Evolutionary conservation across 2,329 filamentous ascomycete genomes (phyloP).

Genomic region (Talaromyces sp.): DNA sequence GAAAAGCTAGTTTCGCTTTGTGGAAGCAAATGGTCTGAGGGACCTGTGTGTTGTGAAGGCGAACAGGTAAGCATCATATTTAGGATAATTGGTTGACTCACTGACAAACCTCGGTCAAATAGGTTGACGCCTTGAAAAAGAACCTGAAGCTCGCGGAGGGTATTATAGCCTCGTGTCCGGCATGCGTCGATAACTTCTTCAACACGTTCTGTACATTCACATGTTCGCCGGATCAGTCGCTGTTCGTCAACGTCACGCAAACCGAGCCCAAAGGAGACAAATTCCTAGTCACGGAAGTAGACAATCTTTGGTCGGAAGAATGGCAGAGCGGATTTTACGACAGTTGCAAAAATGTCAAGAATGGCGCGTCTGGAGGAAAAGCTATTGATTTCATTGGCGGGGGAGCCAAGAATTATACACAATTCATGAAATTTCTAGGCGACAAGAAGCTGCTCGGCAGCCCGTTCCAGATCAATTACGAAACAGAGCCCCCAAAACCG

Average conservation of each 20-base stretch:
- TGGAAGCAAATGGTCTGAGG: conserved; percentile 78
- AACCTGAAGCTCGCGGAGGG: conserved; percentile 84
- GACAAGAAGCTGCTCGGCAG: conserved; percentile 87
- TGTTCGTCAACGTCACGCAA: conserved; percentile 89
- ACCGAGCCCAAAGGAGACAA: conserved; percentile 58
- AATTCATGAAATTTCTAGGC: conserved; percentile 86
- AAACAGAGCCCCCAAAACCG: conserved; percentile 57
- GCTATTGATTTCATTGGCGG: conserved; percentile 97
- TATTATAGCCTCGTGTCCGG: conserved; percentile 89
- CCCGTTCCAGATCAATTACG: conserved; percentile 96
- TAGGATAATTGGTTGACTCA: neutral
- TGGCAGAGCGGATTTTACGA: conserved; percentile 89
- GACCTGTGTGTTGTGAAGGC: conserved; percentile 77
- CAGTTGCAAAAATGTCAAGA: conserved; percentile 99
- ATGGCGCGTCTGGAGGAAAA: conserved; percentile 86
- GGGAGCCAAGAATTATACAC: conserved; percentile 82
- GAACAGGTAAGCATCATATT: conserved; percentile 59
- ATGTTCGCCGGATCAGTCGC: conserved; percentile 92
- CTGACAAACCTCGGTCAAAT: conserved; percentile 21
- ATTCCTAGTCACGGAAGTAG: conserved; percentile 77
- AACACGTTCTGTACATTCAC: conserved; percentile 98
- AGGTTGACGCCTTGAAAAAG: conserved; percentile 75
- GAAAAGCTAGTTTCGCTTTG: conserved; percentile 80
- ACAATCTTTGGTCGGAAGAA: conserved; percentile 79
- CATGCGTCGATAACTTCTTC: conserved; percentile 98